Conservation (phyloP, 371 early-diverging fungal genomes). For the Mucor plumbeus region DNA sequence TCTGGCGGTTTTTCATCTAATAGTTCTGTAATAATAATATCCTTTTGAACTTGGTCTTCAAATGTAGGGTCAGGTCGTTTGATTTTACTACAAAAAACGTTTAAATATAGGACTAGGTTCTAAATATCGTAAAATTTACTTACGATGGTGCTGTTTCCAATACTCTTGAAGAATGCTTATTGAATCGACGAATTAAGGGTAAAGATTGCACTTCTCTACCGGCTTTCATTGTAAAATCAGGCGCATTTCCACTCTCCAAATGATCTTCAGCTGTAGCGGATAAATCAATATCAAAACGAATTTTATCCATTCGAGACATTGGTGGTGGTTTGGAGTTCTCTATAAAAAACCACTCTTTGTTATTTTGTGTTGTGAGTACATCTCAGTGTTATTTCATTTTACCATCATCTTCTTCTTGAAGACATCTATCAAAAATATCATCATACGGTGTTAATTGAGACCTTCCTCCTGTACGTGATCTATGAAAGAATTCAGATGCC, state of each 20-base stretch:
- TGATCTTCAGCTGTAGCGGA: slow-evolving; percentile 84
- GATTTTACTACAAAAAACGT: slow-evolving; percentile 18
- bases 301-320: slow-evolving; percentile 56
- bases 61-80: slow-evolving; percentile 12
- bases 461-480: slow-evolving; percentile 69
- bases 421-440: slow-evolving; percentile 83
- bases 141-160: slow-evolving; percentile 57
- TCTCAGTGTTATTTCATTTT: slow-evolving; percentile 13
- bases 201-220: slow-evolving; percentile 70
- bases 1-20: slow-evolving; percentile 54
- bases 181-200: slow-evolving; percentile 87
- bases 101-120: background rate
- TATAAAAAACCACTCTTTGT: slow-evolving; percentile 1
- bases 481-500: slow-evolving; percentile 86
- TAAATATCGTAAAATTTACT: background rate
- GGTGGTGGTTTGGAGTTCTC: slow-evolving; percentile 58
- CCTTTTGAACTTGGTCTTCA: slow-evolving; percentile 55
- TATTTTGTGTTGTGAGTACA: background rate
- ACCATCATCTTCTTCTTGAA: slow-evolving; percentile 82
- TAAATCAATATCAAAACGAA: slow-evolving; percentile 78
- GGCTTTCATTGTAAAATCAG: slow-evolving; percentile 90
- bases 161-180: slow-evolving; percentile 89
- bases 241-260: slow-evolving; percentile 76
- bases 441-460: slow-evolving; percentile 70
- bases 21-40: slow-evolving; percentile 71